Conservation (phyloP, 2,329 filamentous ascomycete genomes). For the Aquanectria penicillioides region DNA sequence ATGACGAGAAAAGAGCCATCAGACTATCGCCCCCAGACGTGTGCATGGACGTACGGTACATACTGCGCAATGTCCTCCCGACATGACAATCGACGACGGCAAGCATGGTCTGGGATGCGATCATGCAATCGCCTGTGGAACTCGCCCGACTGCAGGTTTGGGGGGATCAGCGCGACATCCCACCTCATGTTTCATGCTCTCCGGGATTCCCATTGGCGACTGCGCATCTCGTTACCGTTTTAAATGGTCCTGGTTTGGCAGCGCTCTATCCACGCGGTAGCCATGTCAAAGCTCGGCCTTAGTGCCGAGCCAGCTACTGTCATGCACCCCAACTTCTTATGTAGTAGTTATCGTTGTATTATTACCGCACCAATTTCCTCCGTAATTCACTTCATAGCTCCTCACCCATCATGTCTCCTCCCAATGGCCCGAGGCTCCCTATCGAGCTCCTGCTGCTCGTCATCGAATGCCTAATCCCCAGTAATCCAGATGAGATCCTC, state of each 20-base stretch:
- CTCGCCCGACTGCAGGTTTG: slow-evolving; percentile 10
- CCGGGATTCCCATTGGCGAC: background rate
- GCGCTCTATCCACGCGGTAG: background rate
- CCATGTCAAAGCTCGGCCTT: background rate
- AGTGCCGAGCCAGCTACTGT: too few relatives aligned
- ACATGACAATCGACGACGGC: too few relatives aligned
- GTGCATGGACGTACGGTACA: too few relatives aligned
- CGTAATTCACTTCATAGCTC: too few relatives aligned
- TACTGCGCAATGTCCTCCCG: too few relatives aligned
- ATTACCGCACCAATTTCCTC: too few relatives aligned
- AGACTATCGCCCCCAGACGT: too few relatives aligned
- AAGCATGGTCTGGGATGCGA: background rate
- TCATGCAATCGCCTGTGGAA: slow-evolving; percentile 13
- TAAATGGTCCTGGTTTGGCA: too few relatives aligned
- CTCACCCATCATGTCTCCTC: too few relatives aligned
- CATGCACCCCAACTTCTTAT: too few relatives aligned
- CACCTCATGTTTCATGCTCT: background rate
- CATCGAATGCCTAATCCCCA: slow-evolving; percentile 8
- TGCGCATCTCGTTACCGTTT: background rate
- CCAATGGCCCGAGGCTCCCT: background rate
- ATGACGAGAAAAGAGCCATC: background rate
- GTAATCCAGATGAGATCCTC: slow-evolving; percentile 15
- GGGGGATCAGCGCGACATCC: slow-evolving; percentile 3
- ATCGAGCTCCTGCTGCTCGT: slow-evolving; percentile 4
- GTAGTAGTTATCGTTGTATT: too few relatives aligned